Conservation (phyloP, 192 early-diverging fungal species). For the Gaertneriomyces sp. region DNA sequence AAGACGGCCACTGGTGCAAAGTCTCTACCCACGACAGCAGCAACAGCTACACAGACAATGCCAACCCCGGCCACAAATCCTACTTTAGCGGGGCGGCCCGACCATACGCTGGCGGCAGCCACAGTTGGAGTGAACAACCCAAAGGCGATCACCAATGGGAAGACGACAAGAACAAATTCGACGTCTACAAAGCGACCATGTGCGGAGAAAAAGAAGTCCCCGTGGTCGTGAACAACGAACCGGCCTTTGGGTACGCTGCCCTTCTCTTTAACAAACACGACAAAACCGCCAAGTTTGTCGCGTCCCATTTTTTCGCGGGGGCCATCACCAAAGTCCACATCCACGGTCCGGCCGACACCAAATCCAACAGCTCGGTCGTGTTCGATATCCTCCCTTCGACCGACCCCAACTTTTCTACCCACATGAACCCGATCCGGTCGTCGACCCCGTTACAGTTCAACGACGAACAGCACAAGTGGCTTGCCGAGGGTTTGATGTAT, state of each 20-base stretch:
- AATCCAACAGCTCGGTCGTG: slow-evolving; percentile 2
- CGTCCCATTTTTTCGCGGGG: slow-evolving; percentile 14
- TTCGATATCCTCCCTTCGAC: slow-evolving; percentile 5
- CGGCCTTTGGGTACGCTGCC: slow-evolving; percentile 8
- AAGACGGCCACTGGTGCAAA: slow-evolving; percentile 1
- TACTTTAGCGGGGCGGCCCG: not conserved
- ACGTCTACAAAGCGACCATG: slow-evolving; percentile 26
- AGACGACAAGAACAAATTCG: slow-evolving; percentile 8
- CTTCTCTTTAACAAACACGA: not conserved
- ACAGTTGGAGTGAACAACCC: not conserved
- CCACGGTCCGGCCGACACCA: slow-evolving; percentile 20
- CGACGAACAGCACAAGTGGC: slow-evolving; percentile 10
- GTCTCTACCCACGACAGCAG: not conserved
- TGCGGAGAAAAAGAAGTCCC: slow-evolving; percentile 25
- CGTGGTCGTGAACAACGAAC: not conserved
- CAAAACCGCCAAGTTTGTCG: slow-evolving; percentile 5
- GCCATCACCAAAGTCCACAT: slow-evolving; percentile 26
- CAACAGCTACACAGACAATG: no score
- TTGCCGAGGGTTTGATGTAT: slow-evolving; percentile 14
- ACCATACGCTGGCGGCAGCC: not conserved
- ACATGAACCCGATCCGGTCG: slow-evolving; percentile 14
- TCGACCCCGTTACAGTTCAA: slow-evolving; percentile 6
- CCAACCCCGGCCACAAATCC: not conserved
- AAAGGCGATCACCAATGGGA: not conserved
- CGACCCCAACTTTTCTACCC: slow-evolving; percentile 1